Conservation (phyloP, 495 filamentous ascomycete genomes). For the Cenococcum geophilum region DNA sequence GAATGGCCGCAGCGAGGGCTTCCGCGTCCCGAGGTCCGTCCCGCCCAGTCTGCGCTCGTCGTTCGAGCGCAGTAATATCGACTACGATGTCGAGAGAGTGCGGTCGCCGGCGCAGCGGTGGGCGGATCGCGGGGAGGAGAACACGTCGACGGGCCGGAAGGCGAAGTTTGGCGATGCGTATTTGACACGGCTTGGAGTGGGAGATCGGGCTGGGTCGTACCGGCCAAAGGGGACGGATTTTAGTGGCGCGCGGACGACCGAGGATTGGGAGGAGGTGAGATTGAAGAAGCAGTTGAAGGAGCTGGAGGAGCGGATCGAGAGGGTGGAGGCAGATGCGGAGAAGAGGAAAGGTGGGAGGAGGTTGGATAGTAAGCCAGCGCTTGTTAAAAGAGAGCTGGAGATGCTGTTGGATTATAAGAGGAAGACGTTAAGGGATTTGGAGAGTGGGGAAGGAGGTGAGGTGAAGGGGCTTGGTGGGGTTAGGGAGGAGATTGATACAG, state of each 20-base stretch:
- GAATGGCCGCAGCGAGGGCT: conserved; percentile 90
- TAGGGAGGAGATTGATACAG: conserved; percentile 41
- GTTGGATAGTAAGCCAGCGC: conserved; percentile 61
- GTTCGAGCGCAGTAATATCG: conserved; percentile 90
- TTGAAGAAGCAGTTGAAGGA: conserved; percentile 86
- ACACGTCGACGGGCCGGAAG: conserved; percentile 77
- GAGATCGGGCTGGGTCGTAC: conserved; percentile 60
- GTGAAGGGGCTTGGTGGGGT: conserved; percentile 48
- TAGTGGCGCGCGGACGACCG: conserved; percentile 52
- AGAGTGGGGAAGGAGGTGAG: conserved; percentile 37
- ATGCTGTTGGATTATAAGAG: conserved; percentile 79
- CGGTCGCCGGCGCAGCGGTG: conserved; percentile 51
- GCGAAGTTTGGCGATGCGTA: conserved; percentile 97
- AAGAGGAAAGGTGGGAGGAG: conserved; percentile 45
- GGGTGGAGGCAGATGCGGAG: conserved; percentile 63
- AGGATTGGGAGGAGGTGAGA: conserved; percentile 94
- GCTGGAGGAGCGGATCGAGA: conserved; percentile 73
- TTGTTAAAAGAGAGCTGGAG: conserved; percentile 90
- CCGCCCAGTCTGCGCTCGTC: conserved; percentile 81
- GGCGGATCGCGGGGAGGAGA: conserved; percentile 61
- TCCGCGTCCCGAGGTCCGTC: conserved; percentile 86
- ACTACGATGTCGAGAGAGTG: conserved; percentile 81
- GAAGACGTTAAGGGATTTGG: conserved; percentile 50
- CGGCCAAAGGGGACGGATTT: conserved; percentile 80
- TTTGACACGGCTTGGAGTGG: conserved; percentile 78